These are phyloP conservation scores for Erodium texanum DNA, from an alignment of 441 rosid species.

Conservation along the genomic window DNA sequence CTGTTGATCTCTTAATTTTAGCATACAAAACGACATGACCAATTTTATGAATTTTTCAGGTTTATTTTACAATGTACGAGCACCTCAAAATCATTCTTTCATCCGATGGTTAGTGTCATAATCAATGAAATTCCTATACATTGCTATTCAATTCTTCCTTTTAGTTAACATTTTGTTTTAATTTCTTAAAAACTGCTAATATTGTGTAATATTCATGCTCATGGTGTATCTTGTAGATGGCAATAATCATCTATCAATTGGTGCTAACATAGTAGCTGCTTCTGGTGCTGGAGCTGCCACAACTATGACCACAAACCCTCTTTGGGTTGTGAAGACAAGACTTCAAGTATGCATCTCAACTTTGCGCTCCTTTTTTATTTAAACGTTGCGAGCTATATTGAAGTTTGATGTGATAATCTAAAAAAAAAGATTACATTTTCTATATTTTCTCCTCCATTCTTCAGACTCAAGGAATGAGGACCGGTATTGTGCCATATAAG, in stretches of 20 bases:
- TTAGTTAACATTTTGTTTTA: not conserved
- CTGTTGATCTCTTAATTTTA: too few species aligned
- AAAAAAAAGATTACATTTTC: too few species aligned
- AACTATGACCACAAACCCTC: slow-evolving; percentile 52
- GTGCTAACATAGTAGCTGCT: slow-evolving; percentile 59
- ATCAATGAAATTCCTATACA: not conserved
- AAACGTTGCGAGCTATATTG: not conserved
- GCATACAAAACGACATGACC: not conserved
- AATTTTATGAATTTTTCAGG: slow-evolving; percentile 24
- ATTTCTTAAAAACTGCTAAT: not conserved
- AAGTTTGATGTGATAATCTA: not conserved
- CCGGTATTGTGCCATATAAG: slow-evolving; percentile 42
- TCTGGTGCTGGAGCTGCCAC: slow-evolving; percentile 69
- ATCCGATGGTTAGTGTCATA: slow-evolving; percentile 30
- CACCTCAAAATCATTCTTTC: slow-evolving; percentile 41
- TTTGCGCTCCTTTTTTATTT: not conserved
- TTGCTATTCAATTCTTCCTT: too few species aligned
- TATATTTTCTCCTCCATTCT: slow-evolving; percentile 6
- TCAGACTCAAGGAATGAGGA: slow-evolving; percentile 60
- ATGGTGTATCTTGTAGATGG: slow-evolving; percentile 25
- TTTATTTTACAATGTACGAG: slow-evolving; percentile 50
- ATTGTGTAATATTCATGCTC: not conserved
- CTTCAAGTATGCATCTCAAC: slow-evolving; percentile 41
- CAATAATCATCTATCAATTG: slow-evolving; percentile 41
- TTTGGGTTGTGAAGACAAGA: slow-evolving; percentile 72